Conservation (phyloP, 495 filamentous ascomycete species). For the Penicillium atrosanguineum region DNA sequence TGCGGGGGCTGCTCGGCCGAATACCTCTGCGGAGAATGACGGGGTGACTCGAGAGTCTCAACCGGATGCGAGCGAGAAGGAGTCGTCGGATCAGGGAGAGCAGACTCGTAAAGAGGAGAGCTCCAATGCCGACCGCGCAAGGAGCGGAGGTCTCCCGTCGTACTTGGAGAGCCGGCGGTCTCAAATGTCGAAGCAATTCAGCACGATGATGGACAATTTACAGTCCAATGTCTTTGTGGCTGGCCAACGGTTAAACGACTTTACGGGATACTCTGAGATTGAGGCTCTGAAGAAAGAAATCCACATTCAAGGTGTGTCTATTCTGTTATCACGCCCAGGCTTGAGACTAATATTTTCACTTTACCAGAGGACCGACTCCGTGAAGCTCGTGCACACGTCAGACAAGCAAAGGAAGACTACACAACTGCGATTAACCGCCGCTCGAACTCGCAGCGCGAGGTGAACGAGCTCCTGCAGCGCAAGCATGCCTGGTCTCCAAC, state of each 20-base stretch:
- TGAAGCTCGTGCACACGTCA: conserved; percentile 61
- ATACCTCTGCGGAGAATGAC: conserved; percentile 8
- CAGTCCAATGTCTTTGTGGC: conserved; percentile 81
- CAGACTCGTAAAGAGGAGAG: conserved; percentile 7
- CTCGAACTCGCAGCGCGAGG: conserved; percentile 87
- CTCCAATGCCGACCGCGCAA: background rate
- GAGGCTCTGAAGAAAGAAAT: conserved; percentile 80
- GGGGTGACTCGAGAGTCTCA: background rate
- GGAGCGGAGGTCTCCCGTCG: conserved; percentile 63
- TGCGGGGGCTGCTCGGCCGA: conserved; percentile 20
- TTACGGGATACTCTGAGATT: conserved; percentile 93
- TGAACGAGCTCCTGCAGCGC: conserved; percentile 87
- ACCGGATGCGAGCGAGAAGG: conserved; percentile 7
- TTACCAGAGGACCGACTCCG: conserved; percentile 59
- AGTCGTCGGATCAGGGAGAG: conserved; percentile 7
- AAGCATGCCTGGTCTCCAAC: conserved; percentile 86
- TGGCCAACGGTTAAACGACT: conserved; percentile 82
- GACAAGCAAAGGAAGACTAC: conserved; percentile 70
- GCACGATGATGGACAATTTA: conserved; percentile 79
- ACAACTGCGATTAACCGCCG: conserved; percentile 73
- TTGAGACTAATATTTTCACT: conserved; percentile 4
- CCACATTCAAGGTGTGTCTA: conserved; percentile 55
- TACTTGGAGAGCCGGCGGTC: conserved; percentile 70
- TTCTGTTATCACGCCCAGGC: background rate
- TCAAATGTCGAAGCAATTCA: conserved; percentile 69